Evolutionary conservation across 805 yeast genomes (phyloP), one percentile per base, ranked within the genome.

Genomic region (Saturnispora zaruensis): DNA sequence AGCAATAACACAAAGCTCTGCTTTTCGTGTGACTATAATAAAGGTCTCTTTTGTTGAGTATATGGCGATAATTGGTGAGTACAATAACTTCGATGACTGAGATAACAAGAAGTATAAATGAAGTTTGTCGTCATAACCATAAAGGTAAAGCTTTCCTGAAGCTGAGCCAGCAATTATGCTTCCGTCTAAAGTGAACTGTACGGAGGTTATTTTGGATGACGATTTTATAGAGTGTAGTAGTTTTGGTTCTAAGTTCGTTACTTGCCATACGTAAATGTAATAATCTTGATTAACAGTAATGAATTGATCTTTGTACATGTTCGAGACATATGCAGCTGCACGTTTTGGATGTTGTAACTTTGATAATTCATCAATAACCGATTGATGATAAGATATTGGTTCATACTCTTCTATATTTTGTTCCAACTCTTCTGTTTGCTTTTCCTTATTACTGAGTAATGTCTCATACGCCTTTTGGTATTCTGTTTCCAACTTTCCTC

Each of bases 61-160:
- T 6, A 64, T 40, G 6, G 55, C 45, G 13, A 62, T 41, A 3
- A 64, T 54, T 3, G 68, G 54, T 48, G 51, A n/a, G 32, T 28
- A 28, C 33, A 45, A 13, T 26, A 34, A 11, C 23, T 41, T 14
- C 5, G 33, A 16, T 8, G 30, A 47, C 44, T 28, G 44, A 9
- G 16, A 45, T 4, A 24, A 16, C 18, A 28, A 36, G 11, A n/a
- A 14, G 24, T 20, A 53, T 11, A 41, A 38, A 16, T 30, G 23
- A 1, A 44, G 33, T 13, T 32, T 21, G 2, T 25, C 25, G 32
- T 53, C 45, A 14, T 16, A 42, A 5, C 25, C 28, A 34, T 77
- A 79, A 7, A 75, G 61, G n/a, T 71, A 72, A 1, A 79, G 43
- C 45, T 69, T 69, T 0, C 85, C 84, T 55, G 74, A 74, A 16